A percentile compares a stretch with the other conserved stretches of the same genome.
phyloP scores from a whole-genome alignment of 139 green algal genomes.

The Deuterostichococcus epilithicus region DNA sequence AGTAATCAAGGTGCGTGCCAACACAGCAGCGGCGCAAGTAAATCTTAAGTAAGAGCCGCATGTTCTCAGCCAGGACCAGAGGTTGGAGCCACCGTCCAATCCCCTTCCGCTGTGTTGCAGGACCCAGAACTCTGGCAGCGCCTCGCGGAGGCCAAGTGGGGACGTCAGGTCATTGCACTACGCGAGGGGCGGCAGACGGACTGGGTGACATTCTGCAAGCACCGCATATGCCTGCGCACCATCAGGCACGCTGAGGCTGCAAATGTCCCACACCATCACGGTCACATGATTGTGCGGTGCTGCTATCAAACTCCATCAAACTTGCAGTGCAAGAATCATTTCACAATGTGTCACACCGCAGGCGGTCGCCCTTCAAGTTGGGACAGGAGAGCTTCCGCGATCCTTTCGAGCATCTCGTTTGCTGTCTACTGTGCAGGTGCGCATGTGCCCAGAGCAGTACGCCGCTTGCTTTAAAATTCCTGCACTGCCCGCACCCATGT shows the following conservation, averaged over 20 bases:
- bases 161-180: constrained; percentile 1
- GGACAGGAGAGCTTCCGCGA: constrained; percentile 35
- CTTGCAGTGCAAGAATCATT: neutral
- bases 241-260: neutral
- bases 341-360: neutral
- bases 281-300: neutral
- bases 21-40: neutral
- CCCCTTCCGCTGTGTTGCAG: neutral
- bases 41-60: neutral
- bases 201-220: constrained; percentile 16
- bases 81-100: neutral
- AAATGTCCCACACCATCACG: neutral
- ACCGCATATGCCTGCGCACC: constrained; percentile 13
- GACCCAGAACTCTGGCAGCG: constrained; percentile 26
- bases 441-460: neutral
- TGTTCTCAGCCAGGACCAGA: neutral
- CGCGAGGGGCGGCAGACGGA: neutral
- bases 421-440: constrained; percentile 41
- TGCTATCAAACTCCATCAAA: neutral
- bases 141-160: constrained; percentile 33
- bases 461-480: neutral
- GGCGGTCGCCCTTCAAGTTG: constrained; percentile 26
- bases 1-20: neutral
- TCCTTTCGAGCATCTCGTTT: constrained; percentile 42
- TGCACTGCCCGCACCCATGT: no score